Conservation (phyloP, 1,284 basidiomycete genomes). For the Rugosomyces carneus region DNA sequence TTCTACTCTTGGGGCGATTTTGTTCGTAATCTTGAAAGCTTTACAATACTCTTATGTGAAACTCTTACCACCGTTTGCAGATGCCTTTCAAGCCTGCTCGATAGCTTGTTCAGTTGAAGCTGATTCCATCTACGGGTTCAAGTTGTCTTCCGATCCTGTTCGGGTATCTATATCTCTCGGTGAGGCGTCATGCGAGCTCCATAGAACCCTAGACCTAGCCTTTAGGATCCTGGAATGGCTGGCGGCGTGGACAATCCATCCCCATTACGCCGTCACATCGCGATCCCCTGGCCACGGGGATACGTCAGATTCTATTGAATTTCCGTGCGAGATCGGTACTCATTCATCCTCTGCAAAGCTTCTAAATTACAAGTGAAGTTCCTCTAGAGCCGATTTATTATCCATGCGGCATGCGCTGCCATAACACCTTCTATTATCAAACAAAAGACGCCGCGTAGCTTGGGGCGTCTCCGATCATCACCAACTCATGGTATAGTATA, state of each 20-base stretch:
- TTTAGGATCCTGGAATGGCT: too few relatives aligned
- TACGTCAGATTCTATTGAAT: too few relatives aligned
- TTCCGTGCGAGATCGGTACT: not conserved
- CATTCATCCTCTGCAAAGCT: not conserved
- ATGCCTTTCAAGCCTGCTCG: not conserved
- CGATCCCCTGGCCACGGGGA: too few relatives aligned
- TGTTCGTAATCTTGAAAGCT: not conserved
- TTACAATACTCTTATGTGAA: not conserved
- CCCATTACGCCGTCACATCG: too few relatives aligned
- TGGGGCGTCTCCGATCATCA: not conserved
- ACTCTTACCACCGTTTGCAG: not conserved
- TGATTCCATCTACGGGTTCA: not conserved
- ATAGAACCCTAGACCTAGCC: too few relatives aligned
- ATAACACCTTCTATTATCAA: not conserved
- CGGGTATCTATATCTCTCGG: not conserved
- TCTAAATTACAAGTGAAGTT: not conserved
- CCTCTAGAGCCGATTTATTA: not conserved
- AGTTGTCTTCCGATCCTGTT: not conserved
- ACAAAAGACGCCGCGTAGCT: too few relatives aligned
- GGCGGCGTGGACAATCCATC: too few relatives aligned
- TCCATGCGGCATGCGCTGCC: not conserved
- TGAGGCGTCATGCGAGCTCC: not conserved
- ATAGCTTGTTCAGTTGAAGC: slow-evolving; percentile 3
- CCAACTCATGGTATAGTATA: too few relatives aligned
- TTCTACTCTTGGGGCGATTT: not conserved